Evolutionary conservation across 2,329 filamentous ascomycete genomes (phyloP).

Genomic region (Macrophomina tecta): DNA sequence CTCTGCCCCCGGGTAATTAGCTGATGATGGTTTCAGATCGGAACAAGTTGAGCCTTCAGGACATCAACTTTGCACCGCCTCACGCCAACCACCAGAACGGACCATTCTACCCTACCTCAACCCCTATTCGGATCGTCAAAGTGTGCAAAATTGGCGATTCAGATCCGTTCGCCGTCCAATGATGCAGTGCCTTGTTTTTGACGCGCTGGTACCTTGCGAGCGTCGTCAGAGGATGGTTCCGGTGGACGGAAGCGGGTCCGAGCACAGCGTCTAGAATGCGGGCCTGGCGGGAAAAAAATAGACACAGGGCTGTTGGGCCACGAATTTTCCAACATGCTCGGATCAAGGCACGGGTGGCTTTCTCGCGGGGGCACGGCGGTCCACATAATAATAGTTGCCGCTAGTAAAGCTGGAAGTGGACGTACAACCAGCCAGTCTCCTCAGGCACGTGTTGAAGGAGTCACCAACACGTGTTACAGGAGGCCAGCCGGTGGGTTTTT

Average conservation of each 20-base stretch:
- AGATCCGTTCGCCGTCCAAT: constrained; percentile 14
- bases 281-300: constrained; percentile 8
- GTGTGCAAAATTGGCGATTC: constrained; percentile 21
- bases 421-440: constrained; percentile 12
- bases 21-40: constrained; percentile 42
- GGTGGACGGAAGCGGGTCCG: constrained; percentile 10
- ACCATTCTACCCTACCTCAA: constrained; percentile 68
- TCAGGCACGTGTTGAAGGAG: constrained; percentile 3
- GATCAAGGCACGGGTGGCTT: background rate
- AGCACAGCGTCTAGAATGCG: constrained; percentile 15
- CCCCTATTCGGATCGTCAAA: constrained; percentile 61
- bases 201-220: constrained; percentile 1
- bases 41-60: constrained; percentile 43
- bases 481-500: background rate
- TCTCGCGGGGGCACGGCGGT: constrained; percentile 1
- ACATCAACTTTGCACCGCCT: constrained; percentile 40
- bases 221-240: constrained; percentile 8
- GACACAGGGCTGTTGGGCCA: background rate
- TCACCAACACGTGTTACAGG: constrained; percentile 11
- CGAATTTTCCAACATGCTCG: background rate
- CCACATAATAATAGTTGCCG: constrained; percentile 6
- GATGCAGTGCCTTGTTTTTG: background rate
- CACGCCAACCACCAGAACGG: constrained; percentile 58
- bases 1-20: constrained; percentile 5
- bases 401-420: constrained; percentile 4